A percentile compares a stretch with the other conserved stretches of the same genome.
These are phyloP conservation scores for Neophaeococcomyces aloes DNA, from an alignment of 2,329 filamentous ascomycete species.

Conservation along the genomic window DNA sequence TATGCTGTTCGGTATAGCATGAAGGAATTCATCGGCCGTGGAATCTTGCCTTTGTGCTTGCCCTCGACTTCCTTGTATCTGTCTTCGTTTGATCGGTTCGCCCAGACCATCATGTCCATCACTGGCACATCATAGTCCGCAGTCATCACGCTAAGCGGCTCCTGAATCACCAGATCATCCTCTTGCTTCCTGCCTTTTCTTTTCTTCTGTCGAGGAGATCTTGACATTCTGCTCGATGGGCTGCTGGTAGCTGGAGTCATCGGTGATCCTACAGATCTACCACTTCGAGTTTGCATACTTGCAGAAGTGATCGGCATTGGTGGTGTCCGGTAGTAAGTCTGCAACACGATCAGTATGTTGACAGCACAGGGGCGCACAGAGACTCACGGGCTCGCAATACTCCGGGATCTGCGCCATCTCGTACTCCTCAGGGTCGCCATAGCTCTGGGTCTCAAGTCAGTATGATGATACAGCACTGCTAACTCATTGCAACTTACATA, in stretches of 20 bases:
- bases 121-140: conserved; percentile 53
- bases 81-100: conserved; percentile 57
- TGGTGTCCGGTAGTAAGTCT: conserved; percentile 2
- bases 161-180: conserved; percentile 36
- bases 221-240: conserved; percentile 21
- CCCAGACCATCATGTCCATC: conserved; percentile 69
- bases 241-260: conserved; percentile 10
- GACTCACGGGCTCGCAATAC: conserved; percentile 3
- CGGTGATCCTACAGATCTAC: conserved; percentile 18
- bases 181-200: conserved; percentile 20
- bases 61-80: conserved; percentile 55
- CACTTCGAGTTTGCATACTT: conserved; percentile 18
- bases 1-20: conserved; percentile 95
- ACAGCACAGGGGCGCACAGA: no score
- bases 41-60: conserved; percentile 66
- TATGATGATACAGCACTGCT: background rate
- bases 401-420: background rate
- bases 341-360: no score
- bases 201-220: conserved; percentile 27
- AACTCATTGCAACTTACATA: conserved; percentile 13
- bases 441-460: conserved; percentile 5
- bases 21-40: conserved; percentile 93
- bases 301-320: conserved; percentile 1
- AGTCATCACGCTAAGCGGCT: conserved; percentile 62
- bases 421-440: conserved; percentile 5